Conservation (phyloP, 2,329 filamentous ascomycete genomes). For the Colletotrichum gloeosporioides region DNA sequence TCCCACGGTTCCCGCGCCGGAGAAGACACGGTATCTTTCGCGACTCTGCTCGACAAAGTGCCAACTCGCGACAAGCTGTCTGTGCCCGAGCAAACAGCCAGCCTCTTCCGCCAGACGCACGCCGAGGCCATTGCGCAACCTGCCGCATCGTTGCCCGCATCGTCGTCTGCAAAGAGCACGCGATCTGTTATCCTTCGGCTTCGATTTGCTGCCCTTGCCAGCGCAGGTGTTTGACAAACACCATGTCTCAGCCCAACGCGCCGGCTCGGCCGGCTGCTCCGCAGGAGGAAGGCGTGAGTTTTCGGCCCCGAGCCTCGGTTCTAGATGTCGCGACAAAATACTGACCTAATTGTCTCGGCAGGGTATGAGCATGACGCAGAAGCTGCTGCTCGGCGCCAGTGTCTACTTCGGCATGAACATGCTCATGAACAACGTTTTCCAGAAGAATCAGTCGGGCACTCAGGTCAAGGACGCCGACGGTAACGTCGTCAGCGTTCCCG, state of each 20-base stretch:
- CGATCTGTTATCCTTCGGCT: constrained; percentile 1
- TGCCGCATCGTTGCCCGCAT: not conserved
- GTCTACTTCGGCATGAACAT: constrained; percentile 67
- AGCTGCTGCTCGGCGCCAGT: constrained; percentile 54
- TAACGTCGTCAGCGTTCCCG: constrained; percentile 56
- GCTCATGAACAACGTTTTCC: constrained; percentile 58
- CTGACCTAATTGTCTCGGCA: constrained; percentile 21
- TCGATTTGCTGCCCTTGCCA: not conserved
- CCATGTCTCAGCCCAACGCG: constrained; percentile 16
- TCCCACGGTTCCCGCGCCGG: not conserved
- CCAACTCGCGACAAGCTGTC: not conserved
- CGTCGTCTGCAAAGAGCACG: not conserved
- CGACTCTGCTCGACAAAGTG: not conserved
- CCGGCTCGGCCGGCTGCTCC: constrained; percentile 1
- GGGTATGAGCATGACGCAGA: constrained; percentile 46
- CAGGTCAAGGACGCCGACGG: constrained; percentile 57
- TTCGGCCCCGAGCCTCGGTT: not conserved
- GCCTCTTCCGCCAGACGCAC: not conserved
- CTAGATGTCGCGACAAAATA: not conserved
- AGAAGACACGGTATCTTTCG: constrained; percentile 6
- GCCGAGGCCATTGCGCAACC: not conserved
- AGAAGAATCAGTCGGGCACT: constrained; percentile 52
- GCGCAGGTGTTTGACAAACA: not conserved
- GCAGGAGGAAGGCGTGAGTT: constrained; percentile 23
- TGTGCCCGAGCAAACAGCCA: not conserved